Percentiles rank a stretch among this genome's conserved stretches.
Evolutionary conservation across 2,329 filamentous ascomycete species (phyloP).

Genomic region (Drechslera avenae): DNA sequence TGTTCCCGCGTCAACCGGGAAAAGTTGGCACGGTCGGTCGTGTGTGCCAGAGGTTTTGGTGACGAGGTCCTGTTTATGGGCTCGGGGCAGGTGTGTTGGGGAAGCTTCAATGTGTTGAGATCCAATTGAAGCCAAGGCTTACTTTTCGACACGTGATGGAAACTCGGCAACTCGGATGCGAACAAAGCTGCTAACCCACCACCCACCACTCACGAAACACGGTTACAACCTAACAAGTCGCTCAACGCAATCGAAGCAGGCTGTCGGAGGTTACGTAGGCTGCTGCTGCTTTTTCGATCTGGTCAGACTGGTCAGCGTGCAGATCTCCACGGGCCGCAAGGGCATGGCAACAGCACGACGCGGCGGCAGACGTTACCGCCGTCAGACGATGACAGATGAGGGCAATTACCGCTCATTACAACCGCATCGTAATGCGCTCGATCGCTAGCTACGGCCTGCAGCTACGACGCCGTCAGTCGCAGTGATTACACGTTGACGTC

Average conservation of each 20-base stretch:
- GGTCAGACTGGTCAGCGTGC: not conserved
- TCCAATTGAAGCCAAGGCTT: too few species aligned
- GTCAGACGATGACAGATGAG: not conserved
- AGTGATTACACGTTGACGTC: not conserved
- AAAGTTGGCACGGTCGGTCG: too few species aligned
- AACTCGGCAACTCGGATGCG: slow-evolving; percentile 1
- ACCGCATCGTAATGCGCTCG: not conserved
- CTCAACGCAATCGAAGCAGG: not conserved
- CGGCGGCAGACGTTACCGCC: not conserved
- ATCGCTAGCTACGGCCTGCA: too few species aligned
- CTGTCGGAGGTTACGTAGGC: not conserved
- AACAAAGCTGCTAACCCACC: slow-evolving; percentile 3
- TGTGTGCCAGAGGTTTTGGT: not conserved
- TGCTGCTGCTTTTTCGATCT: slow-evolving; percentile 2
- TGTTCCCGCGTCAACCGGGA: too few species aligned
- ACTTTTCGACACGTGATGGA: too few species aligned
- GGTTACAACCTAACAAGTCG: not conserved
- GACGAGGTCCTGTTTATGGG: not conserved
- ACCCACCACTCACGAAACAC: not conserved
- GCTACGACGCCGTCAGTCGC: slow-evolving; percentile 1
- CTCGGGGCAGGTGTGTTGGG: not conserved
- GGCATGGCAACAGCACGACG: not conserved
- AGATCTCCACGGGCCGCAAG: slow-evolving; percentile 10
- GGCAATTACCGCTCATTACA: not conserved
- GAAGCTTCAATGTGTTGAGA: not conserved